Conservation (phyloP, 441 rosid genomes). For the Pelargonium fulgidum region DNA sequence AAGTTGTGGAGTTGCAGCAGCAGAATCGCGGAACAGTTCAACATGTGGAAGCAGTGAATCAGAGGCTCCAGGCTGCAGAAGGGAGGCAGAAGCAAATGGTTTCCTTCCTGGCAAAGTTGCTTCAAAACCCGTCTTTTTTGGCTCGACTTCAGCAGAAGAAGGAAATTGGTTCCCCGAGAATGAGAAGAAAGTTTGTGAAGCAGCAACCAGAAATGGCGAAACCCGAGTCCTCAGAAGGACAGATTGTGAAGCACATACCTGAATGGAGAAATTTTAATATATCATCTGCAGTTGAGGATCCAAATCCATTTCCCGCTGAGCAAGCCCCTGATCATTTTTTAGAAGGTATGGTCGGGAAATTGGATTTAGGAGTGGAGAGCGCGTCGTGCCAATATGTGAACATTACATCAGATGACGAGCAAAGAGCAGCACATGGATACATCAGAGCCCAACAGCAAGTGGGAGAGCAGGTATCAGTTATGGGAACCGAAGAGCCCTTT, state of each 20-base stretch:
- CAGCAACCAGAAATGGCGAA: slow-evolving; percentile 34
- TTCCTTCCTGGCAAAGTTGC: slow-evolving; percentile 65
- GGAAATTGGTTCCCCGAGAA: slow-evolving; percentile 40
- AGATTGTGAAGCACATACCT: slow-evolving; percentile 39
- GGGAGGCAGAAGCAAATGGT: slow-evolving; percentile 71
- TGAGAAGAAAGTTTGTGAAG: slow-evolving; percentile 53
- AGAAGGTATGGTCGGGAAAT: slow-evolving; percentile 21
- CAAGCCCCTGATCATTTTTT: slow-evolving; percentile 30
- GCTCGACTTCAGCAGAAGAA: slow-evolving; percentile 45
- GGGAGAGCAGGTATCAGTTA: slow-evolving; percentile 34
- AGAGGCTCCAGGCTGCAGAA: slow-evolving; percentile 71
- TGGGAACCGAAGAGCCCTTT: slow-evolving; percentile 27
- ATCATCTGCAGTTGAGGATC: slow-evolving; percentile 22
- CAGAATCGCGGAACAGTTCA: slow-evolving; percentile 48
- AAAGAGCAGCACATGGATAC: background rate
- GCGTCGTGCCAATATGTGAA: slow-evolving; percentile 29
- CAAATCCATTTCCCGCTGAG: slow-evolving; percentile 23
- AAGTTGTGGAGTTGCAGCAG: slow-evolving; percentile 69
- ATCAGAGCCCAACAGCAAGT: slow-evolving; percentile 3
- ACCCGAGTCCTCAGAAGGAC: slow-evolving; percentile 34
- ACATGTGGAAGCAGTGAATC: slow-evolving; percentile 44
- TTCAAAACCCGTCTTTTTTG: slow-evolving; percentile 60
- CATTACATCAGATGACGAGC: slow-evolving; percentile 19
- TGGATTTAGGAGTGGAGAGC: slow-evolving; percentile 26
- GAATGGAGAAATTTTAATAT: slow-evolving; percentile 26